Percentiles rank a stretch among this genome's conserved stretches.
phyloP scores from a whole-genome alignment of 192 early-diverging fungal species.

The Coemansia sp. region DNA sequence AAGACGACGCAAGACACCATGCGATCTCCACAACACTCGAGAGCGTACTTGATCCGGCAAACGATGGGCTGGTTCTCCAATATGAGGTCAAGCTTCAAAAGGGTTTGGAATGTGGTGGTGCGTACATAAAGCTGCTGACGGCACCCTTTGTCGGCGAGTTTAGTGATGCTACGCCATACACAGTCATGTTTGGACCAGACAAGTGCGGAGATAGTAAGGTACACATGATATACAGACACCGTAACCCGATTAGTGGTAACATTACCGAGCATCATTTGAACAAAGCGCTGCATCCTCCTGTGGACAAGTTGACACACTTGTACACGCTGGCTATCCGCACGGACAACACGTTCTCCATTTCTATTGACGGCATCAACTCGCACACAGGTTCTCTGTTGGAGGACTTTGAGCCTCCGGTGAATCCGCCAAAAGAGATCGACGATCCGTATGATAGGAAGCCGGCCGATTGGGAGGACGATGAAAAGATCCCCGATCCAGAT shows the following conservation, averaged over 20 bases:
- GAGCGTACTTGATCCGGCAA: constrained; percentile 69
- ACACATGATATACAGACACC: constrained; percentile 91
- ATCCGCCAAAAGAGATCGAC: constrained; percentile 81
- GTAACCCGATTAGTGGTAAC: constrained; percentile 77
- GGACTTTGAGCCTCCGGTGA: constrained; percentile 81
- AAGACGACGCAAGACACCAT: constrained; percentile 79
- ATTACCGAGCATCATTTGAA: constrained; percentile 86
- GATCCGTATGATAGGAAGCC: constrained; percentile 81
- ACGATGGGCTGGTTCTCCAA: constrained; percentile 77
- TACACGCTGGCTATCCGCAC: constrained; percentile 85
- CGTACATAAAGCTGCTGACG: constrained; percentile 88
- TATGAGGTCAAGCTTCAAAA: constrained; percentile 85
- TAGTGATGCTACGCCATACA: constrained; percentile 83
- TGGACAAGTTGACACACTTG: constrained; percentile 65
- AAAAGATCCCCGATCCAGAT: constrained; percentile 77
- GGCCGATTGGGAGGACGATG: constrained; percentile 83
- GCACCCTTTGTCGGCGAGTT: constrained; percentile 57
- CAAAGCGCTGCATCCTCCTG: constrained; percentile 65
- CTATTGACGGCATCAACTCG: constrained; percentile 67
- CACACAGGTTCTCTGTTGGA: constrained; percentile 72
- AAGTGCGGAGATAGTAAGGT: constrained; percentile 92
- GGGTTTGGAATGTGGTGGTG: constrained; percentile 78
- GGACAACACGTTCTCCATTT: constrained; percentile 78
- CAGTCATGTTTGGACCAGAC: constrained; percentile 93
- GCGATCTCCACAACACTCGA: constrained; percentile 79